Conservation (phyloP, 2,329 filamentous ascomycete genomes). For the Ophiostoma novo-ulmi region DNA sequence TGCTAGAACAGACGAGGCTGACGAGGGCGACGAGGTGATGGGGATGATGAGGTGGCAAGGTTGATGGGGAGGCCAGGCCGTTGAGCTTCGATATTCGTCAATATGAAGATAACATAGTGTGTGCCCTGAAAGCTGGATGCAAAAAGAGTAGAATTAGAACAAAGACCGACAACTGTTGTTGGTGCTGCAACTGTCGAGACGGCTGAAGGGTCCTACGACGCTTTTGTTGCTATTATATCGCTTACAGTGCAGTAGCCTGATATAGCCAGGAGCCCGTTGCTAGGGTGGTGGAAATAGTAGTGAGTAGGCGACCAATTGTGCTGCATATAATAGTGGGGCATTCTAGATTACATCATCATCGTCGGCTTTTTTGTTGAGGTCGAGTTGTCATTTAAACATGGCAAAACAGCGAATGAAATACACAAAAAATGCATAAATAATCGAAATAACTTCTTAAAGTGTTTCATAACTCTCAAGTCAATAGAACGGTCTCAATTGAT, state of each 20-base stretch:
- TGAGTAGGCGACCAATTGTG: neutral
- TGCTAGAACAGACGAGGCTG: neutral
- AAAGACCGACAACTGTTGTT: neutral
- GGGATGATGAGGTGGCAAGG: neutral
- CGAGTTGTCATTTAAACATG: too few relatives aligned
- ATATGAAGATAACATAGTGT: neutral
- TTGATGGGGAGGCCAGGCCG: neutral
- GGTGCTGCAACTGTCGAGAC: neutral
- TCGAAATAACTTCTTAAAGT: too few relatives aligned
- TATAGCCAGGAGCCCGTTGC: neutral
- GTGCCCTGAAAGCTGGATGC: neutral
- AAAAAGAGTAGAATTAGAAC: neutral
- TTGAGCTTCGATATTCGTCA: neutral
- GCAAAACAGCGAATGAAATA: too few relatives aligned
- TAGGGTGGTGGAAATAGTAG: too few relatives aligned
- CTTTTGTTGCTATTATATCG: slow-evolving; percentile 2
- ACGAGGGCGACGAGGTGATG: neutral
- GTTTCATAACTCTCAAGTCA: too few relatives aligned
- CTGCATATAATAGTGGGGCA: neutral
- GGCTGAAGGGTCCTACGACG: neutral
- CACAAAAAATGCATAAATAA: too few relatives aligned
- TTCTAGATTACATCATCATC: neutral
- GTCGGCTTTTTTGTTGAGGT: neutral
- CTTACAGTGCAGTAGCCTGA: neutral
- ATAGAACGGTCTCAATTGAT: too few relatives aligned